phyloP scores from a whole-genome alignment of 768 basidiomycete genomes.

The Candolleomyces aberdarensis region DNA sequence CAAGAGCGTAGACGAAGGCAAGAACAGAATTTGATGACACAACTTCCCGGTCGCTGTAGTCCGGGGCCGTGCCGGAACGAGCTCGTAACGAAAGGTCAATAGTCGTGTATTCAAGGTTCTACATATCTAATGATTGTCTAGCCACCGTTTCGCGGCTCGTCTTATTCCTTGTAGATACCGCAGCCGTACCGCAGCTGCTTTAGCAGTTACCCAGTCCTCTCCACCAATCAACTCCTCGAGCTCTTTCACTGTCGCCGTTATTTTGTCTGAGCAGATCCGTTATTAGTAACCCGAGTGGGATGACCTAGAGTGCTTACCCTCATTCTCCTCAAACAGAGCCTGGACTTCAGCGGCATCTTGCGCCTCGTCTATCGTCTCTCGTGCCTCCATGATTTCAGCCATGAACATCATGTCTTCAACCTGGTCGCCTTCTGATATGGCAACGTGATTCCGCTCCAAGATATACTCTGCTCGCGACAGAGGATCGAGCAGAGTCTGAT shows the following conservation, averaged over 20 bases:
- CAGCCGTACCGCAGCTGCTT: slow-evolving; percentile 60
- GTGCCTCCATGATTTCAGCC: slow-evolving; percentile 70
- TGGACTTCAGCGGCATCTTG: slow-evolving; percentile 46
- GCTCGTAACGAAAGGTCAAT: too few species aligned
- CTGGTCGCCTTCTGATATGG: slow-evolving; percentile 66
- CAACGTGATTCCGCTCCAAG: slow-evolving; percentile 56
- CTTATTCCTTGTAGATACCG: slow-evolving; percentile 70
- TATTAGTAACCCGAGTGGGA: not conserved
- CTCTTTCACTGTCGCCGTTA: slow-evolving; percentile 39
- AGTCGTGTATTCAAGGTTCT: too few species aligned
- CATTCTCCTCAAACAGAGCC: slow-evolving; percentile 50
- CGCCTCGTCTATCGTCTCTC: slow-evolving; percentile 75
- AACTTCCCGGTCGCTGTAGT: too few species aligned
- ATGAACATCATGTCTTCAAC: slow-evolving; percentile 71
- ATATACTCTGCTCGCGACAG: slow-evolving; percentile 80
- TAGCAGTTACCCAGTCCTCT: slow-evolving; percentile 56
- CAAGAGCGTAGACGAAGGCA: too few species aligned
- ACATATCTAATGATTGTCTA: slow-evolving; percentile 24
- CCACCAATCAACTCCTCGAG: slow-evolving; percentile 49
- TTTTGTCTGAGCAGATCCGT: slow-evolving; percentile 42
- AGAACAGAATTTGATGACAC: too few species aligned
- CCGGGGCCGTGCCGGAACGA: too few species aligned
- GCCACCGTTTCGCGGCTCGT: slow-evolving; percentile 43
- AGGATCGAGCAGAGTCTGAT: slow-evolving; percentile 71
- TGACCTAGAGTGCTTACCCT: slow-evolving; percentile 34